phyloP scores from a whole-genome alignment of 23 red algal genomes.

The Gracilaria domingensis region DNA sequence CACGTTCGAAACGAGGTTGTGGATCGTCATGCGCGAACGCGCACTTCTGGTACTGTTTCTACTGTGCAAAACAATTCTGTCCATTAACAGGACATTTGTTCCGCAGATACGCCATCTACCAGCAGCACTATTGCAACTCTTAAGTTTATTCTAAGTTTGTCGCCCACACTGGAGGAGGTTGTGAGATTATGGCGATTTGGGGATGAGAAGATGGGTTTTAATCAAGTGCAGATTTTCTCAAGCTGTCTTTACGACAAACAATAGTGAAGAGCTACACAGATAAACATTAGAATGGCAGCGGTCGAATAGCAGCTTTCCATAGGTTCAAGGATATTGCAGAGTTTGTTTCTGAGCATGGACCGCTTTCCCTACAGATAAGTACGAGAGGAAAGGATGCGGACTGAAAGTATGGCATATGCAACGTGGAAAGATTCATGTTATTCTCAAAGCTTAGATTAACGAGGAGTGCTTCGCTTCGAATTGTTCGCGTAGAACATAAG shows the following conservation, averaged over 20 bases:
- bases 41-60: no score
- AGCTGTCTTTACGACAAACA: neutral
- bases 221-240: neutral
- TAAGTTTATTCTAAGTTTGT: neutral
- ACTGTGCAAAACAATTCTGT: no score
- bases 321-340: constrained; percentile 5
- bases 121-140: no score
- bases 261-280: neutral
- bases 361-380: neutral
- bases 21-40: no score
- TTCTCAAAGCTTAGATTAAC: no score
- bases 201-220: neutral
- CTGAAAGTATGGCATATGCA: no score
- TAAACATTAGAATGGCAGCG: neutral
- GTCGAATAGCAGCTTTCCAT: neutral
- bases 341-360: constrained; percentile 2
- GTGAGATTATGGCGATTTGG: neutral
- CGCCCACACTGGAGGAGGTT: neutral
- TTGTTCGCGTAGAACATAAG: no score
- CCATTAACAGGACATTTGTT: no score
- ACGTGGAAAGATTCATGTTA: no score
- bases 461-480: no score
- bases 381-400: neutral
- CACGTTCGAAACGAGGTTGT: no score
- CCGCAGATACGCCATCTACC: no score